phyloP scores from a whole-genome alignment of 169 alveolate genomes.

The Babesia ovata region DNA sequence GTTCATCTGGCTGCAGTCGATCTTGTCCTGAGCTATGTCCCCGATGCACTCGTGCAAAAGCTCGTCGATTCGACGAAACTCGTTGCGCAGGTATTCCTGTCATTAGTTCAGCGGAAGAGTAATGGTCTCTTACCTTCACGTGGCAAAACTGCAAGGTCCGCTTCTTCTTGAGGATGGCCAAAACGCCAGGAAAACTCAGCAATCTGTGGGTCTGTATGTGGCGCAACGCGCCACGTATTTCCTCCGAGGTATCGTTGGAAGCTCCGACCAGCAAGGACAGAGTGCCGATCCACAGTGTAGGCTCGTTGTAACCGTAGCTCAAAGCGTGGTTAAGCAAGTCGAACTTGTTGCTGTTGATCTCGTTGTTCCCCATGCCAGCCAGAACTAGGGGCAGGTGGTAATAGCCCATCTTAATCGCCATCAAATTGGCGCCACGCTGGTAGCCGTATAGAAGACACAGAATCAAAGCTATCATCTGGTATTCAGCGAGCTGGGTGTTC shows the following conservation, averaged over 20 bases:
- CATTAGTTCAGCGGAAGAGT: background rate
- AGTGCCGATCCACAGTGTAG: conserved; percentile 54
- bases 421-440: conserved; percentile 60
- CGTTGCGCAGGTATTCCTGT: conserved; percentile 60
- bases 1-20: conserved; percentile 51
- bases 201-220: conserved; percentile 54
- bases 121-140: conserved; percentile 32
- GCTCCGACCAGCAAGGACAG: conserved; percentile 31
- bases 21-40: conserved; percentile 58
- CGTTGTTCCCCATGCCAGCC: conserved; percentile 35
- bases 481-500: conserved; percentile 40
- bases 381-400: conserved; percentile 62
- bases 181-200: conserved; percentile 44
- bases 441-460: conserved; percentile 55
- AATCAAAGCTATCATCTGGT: conserved; percentile 51
- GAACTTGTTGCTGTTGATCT: conserved; percentile 19
- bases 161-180: conserved; percentile 43
- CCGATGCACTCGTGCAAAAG: conserved; percentile 34
- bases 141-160: conserved; percentile 23
- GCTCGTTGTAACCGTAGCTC: conserved; percentile 68
- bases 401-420: conserved; percentile 66
- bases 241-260: conserved; percentile 24
- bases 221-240: conserved; percentile 32
- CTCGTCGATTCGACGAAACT: conserved; percentile 50
- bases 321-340: conserved; percentile 53